phyloP scores from a whole-genome alignment of 169 alveolate species.

The Blepharisma undulans region DNA sequence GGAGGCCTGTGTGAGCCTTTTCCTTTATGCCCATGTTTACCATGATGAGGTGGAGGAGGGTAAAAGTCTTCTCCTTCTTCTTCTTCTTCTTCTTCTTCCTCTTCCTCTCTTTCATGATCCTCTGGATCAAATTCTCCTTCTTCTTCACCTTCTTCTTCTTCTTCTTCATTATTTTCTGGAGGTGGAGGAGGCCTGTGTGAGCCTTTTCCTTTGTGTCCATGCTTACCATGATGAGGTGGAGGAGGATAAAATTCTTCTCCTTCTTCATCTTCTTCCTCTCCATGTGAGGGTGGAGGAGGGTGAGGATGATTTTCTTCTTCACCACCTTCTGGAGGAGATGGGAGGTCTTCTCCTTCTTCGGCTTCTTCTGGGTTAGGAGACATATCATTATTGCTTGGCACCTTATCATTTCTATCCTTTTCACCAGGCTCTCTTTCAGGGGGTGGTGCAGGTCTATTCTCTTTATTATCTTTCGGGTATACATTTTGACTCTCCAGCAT shows the following conservation, averaged over 20 bases:
- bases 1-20: neutral
- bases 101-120: neutral
- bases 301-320: neutral
- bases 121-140: neutral
- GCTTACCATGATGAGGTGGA: neutral
- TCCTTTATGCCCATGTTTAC: neutral
- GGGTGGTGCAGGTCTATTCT: neutral
- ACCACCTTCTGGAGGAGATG: neutral
- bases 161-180: neutral
- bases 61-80: neutral
- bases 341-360: neutral
- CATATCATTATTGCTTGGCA: neutral
- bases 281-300: neutral
- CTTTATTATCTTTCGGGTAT: neutral
- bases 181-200: too few relatives aligned
- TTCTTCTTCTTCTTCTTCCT: neutral
- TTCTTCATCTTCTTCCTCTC: neutral
- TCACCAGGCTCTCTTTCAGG: neutral
- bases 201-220: neutral
- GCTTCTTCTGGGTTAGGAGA: neutral
- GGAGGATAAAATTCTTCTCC: neutral
- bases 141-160: neutral
- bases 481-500: neutral
- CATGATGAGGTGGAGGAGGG: neutral
- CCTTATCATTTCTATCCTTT: neutral